Conservation (phyloP, 306 rosid genomes). For the Delonix regia region DNA sequence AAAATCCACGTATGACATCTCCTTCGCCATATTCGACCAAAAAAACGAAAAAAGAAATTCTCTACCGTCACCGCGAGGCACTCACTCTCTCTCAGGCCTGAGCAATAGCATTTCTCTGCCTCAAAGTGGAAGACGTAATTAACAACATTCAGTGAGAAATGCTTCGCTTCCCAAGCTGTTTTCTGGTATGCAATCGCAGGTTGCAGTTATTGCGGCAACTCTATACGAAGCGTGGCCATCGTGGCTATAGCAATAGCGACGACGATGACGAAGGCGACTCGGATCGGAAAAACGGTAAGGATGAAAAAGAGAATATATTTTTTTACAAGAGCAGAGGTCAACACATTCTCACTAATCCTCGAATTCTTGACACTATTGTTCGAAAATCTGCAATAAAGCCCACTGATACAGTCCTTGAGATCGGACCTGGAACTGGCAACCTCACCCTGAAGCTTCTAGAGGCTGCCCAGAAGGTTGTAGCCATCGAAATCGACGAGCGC, state of each 20-base stretch:
- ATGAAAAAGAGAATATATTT: constrained; percentile 35
- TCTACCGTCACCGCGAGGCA: background rate
- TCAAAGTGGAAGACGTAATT: background rate
- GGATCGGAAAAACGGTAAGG: constrained; percentile 25
- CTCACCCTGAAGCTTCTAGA: constrained; percentile 85
- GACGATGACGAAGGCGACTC: constrained; percentile 20
- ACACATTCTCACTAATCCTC: constrained; percentile 78
- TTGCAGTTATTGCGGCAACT: constrained; percentile 33
- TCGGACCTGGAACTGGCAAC: constrained; percentile 96
- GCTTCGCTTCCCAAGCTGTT: constrained; percentile 48
- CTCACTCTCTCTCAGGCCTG: background rate
- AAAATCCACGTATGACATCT: background rate
- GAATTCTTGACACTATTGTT: constrained; percentile 70
- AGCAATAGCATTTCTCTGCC: background rate
- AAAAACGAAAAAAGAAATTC: background rate
- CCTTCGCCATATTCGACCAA: background rate
- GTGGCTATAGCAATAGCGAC: constrained; percentile 19
- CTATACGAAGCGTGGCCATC: constrained; percentile 38
- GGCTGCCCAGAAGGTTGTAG: constrained; percentile 64
- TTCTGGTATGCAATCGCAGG: constrained; percentile 26
- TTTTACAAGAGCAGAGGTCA: constrained; percentile 82
- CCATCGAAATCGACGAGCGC: constrained; percentile 74
- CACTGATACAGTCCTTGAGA: constrained; percentile 88
- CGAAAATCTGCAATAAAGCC: constrained; percentile 65
- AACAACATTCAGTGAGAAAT: constrained; percentile 19